These are phyloP conservation scores for Lasiosphaeria ovina DNA, from an alignment of 495 filamentous ascomycete genomes.

Conservation along the genomic window DNA sequence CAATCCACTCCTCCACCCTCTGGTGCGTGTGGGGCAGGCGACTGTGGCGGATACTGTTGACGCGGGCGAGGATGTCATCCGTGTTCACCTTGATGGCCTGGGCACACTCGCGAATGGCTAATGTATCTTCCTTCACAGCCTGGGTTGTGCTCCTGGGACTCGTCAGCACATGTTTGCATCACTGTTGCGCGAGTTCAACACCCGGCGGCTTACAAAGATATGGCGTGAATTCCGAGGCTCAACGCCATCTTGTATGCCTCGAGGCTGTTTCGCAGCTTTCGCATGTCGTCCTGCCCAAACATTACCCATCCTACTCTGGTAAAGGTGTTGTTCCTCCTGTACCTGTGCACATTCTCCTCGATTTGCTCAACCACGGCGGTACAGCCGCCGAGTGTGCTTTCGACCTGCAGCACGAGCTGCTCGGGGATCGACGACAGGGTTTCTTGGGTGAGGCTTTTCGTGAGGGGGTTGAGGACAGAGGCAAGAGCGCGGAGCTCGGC, in stretches of 20 bases:
- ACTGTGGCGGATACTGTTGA: constrained; percentile 6
- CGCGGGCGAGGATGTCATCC: constrained; percentile 13
- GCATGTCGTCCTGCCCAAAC: constrained; percentile 12
- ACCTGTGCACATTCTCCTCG: constrained; percentile 12
- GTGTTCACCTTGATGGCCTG: constrained; percentile 13
- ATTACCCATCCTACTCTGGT: constrained; percentile 6
- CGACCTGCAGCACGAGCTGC: background rate
- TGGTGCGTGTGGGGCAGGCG: background rate
- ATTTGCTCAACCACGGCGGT: constrained; percentile 11
- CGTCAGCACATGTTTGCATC: background rate
- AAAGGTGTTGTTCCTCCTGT: constrained; percentile 1
- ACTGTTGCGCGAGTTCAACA: background rate
- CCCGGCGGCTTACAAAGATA: background rate
- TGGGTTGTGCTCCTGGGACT: background rate
- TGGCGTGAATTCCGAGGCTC: constrained; percentile 5
- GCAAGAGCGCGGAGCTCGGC: constrained; percentile 8
- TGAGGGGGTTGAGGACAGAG: constrained; percentile 3
- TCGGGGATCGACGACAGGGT: background rate
- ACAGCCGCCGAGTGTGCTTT: constrained; percentile 2
- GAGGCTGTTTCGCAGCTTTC: constrained; percentile 7
- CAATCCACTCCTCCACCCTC: constrained; percentile 15
- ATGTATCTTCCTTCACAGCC: constrained; percentile 11
- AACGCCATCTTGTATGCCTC: constrained; percentile 10
- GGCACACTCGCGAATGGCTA: constrained; percentile 1
- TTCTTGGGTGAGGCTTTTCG: background rate